Evolutionary conservation across 768 basidiomycete species (phyloP).

Genomic region (Tulasnella sp.): DNA sequence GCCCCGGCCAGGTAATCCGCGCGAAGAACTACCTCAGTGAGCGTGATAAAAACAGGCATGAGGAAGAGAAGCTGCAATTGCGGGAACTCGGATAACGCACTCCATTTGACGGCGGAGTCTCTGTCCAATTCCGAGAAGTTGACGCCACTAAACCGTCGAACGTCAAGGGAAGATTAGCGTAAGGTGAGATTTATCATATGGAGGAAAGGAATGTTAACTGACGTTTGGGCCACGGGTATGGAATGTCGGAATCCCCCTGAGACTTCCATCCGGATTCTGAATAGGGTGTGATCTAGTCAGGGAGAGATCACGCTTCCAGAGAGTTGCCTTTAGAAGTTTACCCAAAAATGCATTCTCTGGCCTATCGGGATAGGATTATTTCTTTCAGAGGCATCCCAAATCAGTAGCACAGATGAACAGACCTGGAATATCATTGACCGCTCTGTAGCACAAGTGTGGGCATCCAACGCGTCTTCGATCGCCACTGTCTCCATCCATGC

Average conservation of each 20-base stretch:
- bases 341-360: neutral
- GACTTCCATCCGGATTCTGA: constrained; percentile 5
- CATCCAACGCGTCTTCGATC: constrained; percentile 12
- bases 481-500: constrained; percentile 16
- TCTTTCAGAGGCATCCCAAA: too few relatives aligned
- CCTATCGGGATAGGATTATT: too few relatives aligned
- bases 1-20: neutral
- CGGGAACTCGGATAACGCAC: neutral
- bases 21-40: neutral
- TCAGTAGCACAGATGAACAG: neutral
- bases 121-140: constrained; percentile 9
- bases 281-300: neutral
- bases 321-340: neutral
- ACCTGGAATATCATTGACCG: constrained; percentile 12
- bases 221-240: constrained; percentile 9
- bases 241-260: neutral
- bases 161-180: neutral
- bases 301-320: neutral
- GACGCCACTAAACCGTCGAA: neutral
- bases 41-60: neutral
- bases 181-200: neutral
- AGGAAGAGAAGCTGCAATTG: too few relatives aligned
- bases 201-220: neutral
- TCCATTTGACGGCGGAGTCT: constrained; percentile 2
- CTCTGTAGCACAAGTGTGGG: constrained; percentile 13